Base-by-base conservation (phyloP, 2,329 filamentous ascomycete species). In the Ophioceras dolichostomum region DNA sequence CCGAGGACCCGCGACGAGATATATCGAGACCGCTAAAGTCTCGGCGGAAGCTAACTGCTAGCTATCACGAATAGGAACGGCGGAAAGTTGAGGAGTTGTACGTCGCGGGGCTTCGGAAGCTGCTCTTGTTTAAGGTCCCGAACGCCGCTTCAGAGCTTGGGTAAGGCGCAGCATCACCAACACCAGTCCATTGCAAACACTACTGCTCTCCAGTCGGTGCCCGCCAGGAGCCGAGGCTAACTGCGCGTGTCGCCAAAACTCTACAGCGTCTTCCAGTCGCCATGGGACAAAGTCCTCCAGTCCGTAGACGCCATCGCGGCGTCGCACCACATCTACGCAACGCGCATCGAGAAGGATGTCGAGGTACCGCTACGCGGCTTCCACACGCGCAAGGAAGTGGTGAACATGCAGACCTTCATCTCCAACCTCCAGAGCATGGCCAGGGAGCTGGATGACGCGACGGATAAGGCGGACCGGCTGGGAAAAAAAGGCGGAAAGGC, bases 1-100 rank as follows among this genome's bases (percentile, higher is more conserved):
- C n/a, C n/a, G n/a, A n/a, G n/a, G n/a, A n/a, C n/a, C n/a, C n/a
- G n/a, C n/a, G n/a, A n/a, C n/a, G n/a, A n/a, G n/a, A n/a, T n/a
- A n/a, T n/a, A n/a, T n/a, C n/a, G n/a, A n/a, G n/a, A n/a, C n/a
- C n/a, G n/a, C n/a, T n/a, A n/a, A n/a, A n/a, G n/a, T n/a, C n/a
- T n/a, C n/a, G n/a, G n/a, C n/a, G n/a, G n/a, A n/a, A n/a, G n/a
- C n/a, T n/a, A n/a, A n/a, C n/a, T n/a, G n/a, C n/a, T n/a, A 26
- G 22, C 8, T 26, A 7, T 26, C 12, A 8, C 12, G 22, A 47
- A 40, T 57, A 96, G 89, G 91, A 98, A 67, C 85, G 91, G 49
- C 82, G 88, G 56, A 83, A 79, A 51, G 71, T 96, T 44, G 91
- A 98, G 61, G 89, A 96, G 53, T 72, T 79, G 53, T 98, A 98